Conservation (phyloP, 1,284 basidiomycete species). For the Porogramme epimiltina region DNA sequence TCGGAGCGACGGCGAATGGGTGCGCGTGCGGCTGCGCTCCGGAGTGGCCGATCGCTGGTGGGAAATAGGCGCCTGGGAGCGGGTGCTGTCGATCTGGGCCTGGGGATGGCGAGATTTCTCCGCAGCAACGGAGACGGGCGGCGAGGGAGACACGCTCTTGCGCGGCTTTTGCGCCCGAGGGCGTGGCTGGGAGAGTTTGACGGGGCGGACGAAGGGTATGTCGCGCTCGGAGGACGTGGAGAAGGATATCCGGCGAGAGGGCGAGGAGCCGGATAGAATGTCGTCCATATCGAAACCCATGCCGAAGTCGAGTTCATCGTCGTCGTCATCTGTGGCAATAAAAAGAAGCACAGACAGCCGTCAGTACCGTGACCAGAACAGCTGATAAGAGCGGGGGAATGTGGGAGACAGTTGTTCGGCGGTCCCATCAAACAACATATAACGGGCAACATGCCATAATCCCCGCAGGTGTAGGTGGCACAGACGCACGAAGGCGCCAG, state of each 20-base stretch:
- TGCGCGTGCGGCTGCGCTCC: constrained; percentile 10
- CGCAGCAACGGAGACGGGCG: background rate
- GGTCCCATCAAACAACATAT: no score
- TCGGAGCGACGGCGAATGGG: constrained; percentile 5
- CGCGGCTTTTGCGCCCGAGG: background rate
- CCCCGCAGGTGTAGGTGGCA: no score
- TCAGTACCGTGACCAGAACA: constrained; percentile 12
- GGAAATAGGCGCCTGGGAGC: constrained; percentile 5
- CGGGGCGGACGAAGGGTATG: constrained; percentile 23
- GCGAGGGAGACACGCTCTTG: background rate
- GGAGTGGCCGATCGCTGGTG: constrained; percentile 8
- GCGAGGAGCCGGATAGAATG: constrained; percentile 17
- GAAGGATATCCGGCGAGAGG: constrained; percentile 32
- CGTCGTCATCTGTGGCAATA: constrained; percentile 16
- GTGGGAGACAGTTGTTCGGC: no score
- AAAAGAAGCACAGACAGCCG: constrained; percentile 11
- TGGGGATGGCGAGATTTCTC: constrained; percentile 6
- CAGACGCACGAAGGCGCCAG: no score
- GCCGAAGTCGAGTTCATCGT: constrained; percentile 17
- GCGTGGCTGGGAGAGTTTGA: background rate
- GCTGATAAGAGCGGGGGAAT: constrained; percentile 4
- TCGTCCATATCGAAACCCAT: constrained; percentile 12
- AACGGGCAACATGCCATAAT: no score
- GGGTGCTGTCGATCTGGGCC: constrained; percentile 1
- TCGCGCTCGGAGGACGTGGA: constrained; percentile 34